Percentiles rank a stretch among this genome's conserved stretches.
Evolutionary conservation across 495 filamentous ascomycete species (phyloP).

Genomic region (Penicillium alfredii): DNA sequence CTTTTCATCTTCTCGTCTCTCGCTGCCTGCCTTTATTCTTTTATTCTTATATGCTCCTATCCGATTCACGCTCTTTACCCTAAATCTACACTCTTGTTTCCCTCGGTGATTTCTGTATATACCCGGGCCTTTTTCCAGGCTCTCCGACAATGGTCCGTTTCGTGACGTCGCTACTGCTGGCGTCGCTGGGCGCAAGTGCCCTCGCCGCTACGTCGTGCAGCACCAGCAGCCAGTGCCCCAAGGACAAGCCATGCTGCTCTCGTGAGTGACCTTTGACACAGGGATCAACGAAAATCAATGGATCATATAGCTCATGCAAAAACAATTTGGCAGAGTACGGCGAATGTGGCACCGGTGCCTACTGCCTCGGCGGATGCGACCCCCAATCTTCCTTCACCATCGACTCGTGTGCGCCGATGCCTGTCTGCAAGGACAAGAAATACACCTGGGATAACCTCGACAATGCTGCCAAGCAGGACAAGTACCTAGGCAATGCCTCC

Average conservation of each 20-base stretch:
- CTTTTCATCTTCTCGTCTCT: no score
- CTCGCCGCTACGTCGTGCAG: constrained; percentile 44
- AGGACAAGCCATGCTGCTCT: constrained; percentile 80
- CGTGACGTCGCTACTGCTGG: constrained; percentile 28
- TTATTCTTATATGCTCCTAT: no score
- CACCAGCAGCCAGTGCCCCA: constrained; percentile 61
- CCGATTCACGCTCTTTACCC: no score
- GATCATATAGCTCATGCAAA: no score
- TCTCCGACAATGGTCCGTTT: constrained; percentile 31
- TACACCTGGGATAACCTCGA: constrained; percentile 59
- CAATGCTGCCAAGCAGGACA: no score
- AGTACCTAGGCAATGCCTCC: constrained; percentile 79
- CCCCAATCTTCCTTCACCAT: constrained; percentile 71
- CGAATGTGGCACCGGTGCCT: constrained; percentile 88
- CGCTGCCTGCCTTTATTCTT: no score
- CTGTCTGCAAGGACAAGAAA: constrained; percentile 67
- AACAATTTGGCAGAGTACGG: constrained; percentile 98
- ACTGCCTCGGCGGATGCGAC: constrained; percentile 95
- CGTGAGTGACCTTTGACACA: constrained; percentile 54
- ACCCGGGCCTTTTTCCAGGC: no score
- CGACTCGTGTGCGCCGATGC: constrained; percentile 80
- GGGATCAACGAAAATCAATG: no score
- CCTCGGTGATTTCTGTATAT: no score
- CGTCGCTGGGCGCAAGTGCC: constrained; percentile 33
- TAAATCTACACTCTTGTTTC: no score